These are phyloP conservation scores for Platanthera guangdongensis DNA, from an alignment of 106 monocot species.

Conservation along the genomic window DNA sequence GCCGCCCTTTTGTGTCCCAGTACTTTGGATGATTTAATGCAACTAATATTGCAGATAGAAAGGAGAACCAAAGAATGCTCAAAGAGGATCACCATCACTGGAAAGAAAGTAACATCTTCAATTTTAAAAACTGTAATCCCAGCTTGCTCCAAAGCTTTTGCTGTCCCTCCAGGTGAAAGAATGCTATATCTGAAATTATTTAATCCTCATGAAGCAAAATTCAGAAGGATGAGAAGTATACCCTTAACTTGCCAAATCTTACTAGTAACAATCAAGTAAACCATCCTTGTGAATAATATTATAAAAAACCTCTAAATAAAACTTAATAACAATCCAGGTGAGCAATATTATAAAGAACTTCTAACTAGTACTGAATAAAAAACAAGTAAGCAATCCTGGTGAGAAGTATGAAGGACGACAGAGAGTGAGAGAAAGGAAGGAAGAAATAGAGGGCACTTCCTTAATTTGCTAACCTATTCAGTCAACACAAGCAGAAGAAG, in stretches of 20 bases:
- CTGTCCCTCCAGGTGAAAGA: slow-evolving; percentile 11
- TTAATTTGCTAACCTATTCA: no score
- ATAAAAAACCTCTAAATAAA: no score
- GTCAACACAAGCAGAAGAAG: not conserved
- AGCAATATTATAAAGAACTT: no score
- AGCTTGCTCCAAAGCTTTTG: slow-evolving; percentile 20
- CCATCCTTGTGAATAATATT: not conserved
- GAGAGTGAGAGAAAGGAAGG: not conserved
- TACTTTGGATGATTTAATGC: not conserved
- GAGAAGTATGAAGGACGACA: not conserved
- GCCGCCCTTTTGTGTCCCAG: not conserved
- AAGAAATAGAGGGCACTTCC: not conserved
- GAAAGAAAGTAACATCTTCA: slow-evolving; percentile 81
- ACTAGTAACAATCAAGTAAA: not conserved
- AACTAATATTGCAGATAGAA: not conserved
- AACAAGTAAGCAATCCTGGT: no score
- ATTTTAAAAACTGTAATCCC: slow-evolving; percentile 81
- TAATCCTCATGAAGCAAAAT: not conserved
- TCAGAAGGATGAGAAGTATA: not conserved
- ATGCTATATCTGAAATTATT: slow-evolving; percentile 6
- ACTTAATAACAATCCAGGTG: no score
- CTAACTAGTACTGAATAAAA: no score
- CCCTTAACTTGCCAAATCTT: not conserved
- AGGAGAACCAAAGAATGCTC: not conserved
- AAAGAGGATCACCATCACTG: slow-evolving; percentile 71